phyloP scores from a whole-genome alignment of 176 grass and related monocot species.

The Avena eriantha region DNA sequence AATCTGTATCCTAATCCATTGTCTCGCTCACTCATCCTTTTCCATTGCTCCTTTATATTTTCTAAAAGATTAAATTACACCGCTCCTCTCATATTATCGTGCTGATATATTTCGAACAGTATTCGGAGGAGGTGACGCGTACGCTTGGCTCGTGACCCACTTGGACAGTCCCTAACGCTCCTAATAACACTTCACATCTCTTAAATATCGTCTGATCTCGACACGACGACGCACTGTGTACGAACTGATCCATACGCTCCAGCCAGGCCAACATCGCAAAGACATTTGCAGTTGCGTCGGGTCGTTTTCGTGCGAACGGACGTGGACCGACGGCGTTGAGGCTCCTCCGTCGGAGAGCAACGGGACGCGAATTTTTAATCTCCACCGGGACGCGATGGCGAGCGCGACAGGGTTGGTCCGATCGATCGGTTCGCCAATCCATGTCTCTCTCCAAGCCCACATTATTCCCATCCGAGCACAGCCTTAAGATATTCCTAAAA shows the following conservation, averaged over 20 bases:
- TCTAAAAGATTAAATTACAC: background rate
- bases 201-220: background rate
- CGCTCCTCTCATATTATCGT: background rate
- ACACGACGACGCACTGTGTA: background rate
- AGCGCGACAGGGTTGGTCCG: background rate
- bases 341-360: slow-evolving; percentile 22
- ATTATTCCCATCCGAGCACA: background rate
- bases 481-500: background rate
- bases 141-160: slow-evolving; percentile 12
- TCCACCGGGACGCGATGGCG: background rate
- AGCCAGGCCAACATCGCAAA: background rate
- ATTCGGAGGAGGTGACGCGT: background rate
- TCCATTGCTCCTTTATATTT: background rate
- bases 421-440: slow-evolving; percentile 33
- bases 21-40: background rate
- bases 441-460: slow-evolving; percentile 21
- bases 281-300: background rate
- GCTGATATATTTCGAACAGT: background rate
- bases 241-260: background rate
- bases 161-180: background rate
- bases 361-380: background rate
- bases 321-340: background rate
- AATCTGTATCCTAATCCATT: background rate
- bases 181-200: background rate
- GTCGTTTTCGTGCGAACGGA: background rate